Conservation (phyloP, 352 stramenopile species). For the Globisporangium solare region DNA sequence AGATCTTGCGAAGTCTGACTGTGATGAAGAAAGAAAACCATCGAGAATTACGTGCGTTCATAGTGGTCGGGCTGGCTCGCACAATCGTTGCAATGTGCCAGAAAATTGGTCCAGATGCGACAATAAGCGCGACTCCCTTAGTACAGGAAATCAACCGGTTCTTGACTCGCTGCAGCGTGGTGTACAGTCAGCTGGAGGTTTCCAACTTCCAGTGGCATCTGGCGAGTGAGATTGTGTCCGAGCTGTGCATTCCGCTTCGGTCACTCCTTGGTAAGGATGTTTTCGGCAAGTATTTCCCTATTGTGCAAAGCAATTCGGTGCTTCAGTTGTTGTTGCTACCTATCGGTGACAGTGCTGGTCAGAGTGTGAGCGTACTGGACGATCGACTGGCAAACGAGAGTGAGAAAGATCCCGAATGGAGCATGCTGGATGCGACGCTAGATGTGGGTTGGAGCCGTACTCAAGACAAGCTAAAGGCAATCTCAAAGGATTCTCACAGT, state of each 20-base stretch:
- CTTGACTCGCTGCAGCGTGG: slow-evolving; percentile 53
- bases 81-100: slow-evolving; percentile 61
- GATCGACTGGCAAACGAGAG: slow-evolving; percentile 3
- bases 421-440: slow-evolving; percentile 1
- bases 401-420: not conserved
- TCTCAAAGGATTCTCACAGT: slow-evolving; percentile 24
- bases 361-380: slow-evolving; percentile 4
- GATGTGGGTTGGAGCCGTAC: not conserved
- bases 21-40: slow-evolving; percentile 43
- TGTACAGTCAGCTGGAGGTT: slow-evolving; percentile 71
- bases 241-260: slow-evolving; percentile 59
- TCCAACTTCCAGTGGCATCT: slow-evolving; percentile 79
- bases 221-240: slow-evolving; percentile 64
- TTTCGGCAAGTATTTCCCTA: slow-evolving; percentile 49
- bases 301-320: slow-evolving; percentile 55
- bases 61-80: slow-evolving; percentile 50
- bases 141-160: slow-evolving; percentile 56
- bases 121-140: slow-evolving; percentile 27
- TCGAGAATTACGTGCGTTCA: slow-evolving; percentile 58
- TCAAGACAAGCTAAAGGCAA: not conserved
- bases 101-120: slow-evolving; percentile 48
- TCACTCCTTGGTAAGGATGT: slow-evolving; percentile 42
- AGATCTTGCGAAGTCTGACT: slow-evolving; percentile 37
- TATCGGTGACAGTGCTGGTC: slow-evolving; percentile 17
- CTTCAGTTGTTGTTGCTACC: slow-evolving; percentile 63